Base-by-base conservation (phyloP, 2,329 filamentous ascomycete genomes). In the Coniochaeta hoffmannii region DNA sequence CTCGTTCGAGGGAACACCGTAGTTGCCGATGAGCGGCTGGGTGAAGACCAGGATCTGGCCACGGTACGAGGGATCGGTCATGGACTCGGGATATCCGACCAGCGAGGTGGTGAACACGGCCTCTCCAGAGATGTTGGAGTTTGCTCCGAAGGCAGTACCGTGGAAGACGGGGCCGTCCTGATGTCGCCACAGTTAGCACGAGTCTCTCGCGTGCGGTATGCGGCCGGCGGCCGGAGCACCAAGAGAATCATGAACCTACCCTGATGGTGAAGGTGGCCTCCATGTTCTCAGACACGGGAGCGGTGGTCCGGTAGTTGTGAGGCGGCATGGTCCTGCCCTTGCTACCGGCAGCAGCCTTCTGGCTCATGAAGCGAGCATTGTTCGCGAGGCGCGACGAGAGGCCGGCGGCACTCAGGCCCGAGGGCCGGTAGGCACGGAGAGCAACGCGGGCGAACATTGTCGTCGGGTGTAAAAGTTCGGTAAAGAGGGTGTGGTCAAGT, bases 31-130 rank as follows among this genome's bases (percentile, higher is more conserved):
- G 64, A 99, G 78, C 34, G 94, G 94, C 72, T 97, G 92, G 62
- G 94, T 99, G 80, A 97, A 97, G 73, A 97, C 93, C 65, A 99
- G 81, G 64, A 99, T 97, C 78, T 99, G 94, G 63, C 94, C 89
- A 63, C 88, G 87, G 76, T 93, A 93, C 19, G 89, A 93, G 54
- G 89, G 89, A 66, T 93, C 89, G 66, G 89, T 92, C 80, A 93
- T 86, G 50, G 88, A 97, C 79, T 99, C 94, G 63, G 94, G 94
- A 73, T 99, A 99, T 66, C 94, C 94, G 57, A 99, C 94, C 55
- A 97, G 85, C 24, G 93, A 97, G 58, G 94, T 97, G 60, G 94
- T 97, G 80, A 99, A 99, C 71, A 97, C 94, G 49, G 94, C 94
- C 78, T 99, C 94, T 64, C 94, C 94, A 60, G 92, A 96, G 69